Evolutionary conservation across 2,329 filamentous ascomycete genomes (phyloP).

Genomic region (Aureobasidium sp.): DNA sequence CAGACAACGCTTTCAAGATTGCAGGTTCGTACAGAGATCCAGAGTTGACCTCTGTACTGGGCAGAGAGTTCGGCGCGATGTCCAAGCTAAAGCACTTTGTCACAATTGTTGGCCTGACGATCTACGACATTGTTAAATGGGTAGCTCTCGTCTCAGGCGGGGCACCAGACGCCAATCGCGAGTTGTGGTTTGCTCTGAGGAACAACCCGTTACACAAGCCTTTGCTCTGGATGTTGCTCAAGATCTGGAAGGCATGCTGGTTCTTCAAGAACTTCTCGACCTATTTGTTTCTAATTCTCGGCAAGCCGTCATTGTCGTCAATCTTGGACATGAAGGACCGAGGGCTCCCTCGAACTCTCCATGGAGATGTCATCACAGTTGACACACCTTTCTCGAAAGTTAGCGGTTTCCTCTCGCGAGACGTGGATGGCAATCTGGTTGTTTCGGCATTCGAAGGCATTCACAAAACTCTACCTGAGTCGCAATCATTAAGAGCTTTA

Average conservation of each 20-base stretch:
- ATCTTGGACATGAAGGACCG: slow-evolving; percentile 9
- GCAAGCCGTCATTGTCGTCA: not conserved
- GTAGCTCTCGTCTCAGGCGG: slow-evolving; percentile 16
- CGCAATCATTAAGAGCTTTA: slow-evolving; percentile 6
- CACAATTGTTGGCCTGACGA: not conserved
- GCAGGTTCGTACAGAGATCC: not conserved
- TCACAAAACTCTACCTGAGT: not conserved
- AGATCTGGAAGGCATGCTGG: slow-evolving; percentile 17
- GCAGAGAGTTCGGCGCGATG: not conserved
- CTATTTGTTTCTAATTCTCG: slow-evolving; percentile 11
- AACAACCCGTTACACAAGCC: not conserved
- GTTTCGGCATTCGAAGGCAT: slow-evolving; percentile 14
- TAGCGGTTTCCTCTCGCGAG: slow-evolving; percentile 16
- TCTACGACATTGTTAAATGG: slow-evolving; percentile 15
- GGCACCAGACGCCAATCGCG: slow-evolving; percentile 13
- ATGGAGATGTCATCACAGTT: slow-evolving; percentile 12
- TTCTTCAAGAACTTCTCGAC: slow-evolving; percentile 15
- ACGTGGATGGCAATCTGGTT: slow-evolving; percentile 6
- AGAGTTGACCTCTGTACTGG: not conserved
- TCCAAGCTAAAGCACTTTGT: not conserved
- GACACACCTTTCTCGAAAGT: slow-evolving; percentile 14
- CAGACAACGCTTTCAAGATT: not conserved
- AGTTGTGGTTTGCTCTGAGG: slow-evolving; percentile 15
- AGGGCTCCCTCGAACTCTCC: slow-evolving; percentile 13
- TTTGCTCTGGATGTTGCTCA: slow-evolving; percentile 15